phyloP scores from a whole-genome alignment of 306 rosid genomes.

The Cicer cuneatum region DNA sequence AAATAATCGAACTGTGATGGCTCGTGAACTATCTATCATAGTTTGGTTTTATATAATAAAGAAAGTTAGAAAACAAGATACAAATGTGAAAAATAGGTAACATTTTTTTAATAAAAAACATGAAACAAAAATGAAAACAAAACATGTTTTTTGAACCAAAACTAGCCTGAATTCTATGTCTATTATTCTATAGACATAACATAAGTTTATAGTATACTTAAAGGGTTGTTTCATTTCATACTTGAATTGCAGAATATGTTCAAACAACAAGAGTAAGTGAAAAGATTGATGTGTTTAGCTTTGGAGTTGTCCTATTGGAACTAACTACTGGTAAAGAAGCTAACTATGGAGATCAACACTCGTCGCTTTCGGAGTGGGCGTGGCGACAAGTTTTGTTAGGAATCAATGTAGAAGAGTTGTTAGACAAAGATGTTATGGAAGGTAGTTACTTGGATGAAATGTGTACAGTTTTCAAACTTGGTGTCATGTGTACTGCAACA shows the following conservation, averaged over 20 bases:
- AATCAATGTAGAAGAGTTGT: conserved; percentile 40
- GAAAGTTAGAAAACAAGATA: no score
- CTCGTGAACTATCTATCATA: no score
- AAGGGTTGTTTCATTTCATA: conserved; percentile 7
- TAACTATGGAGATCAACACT: conserved; percentile 44
- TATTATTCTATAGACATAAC: background rate
- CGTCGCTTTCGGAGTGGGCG: conserved; percentile 46
- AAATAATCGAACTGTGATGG: no score
- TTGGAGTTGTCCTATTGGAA: conserved; percentile 66
- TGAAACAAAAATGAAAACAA: background rate
- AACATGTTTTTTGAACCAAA: background rate
- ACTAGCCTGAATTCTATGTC: background rate
- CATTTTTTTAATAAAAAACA: no score
- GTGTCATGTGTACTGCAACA: conserved; percentile 48
- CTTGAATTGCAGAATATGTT: conserved; percentile 45
- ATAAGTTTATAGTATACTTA: background rate
- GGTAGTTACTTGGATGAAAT: conserved; percentile 40
- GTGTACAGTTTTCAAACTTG: conserved; percentile 49
- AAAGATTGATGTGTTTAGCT: conserved; percentile 78
- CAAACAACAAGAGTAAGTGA: conserved; percentile 48
- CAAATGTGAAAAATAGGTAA: no score
- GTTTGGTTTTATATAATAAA: no score
- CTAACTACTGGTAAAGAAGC: conserved; percentile 51
- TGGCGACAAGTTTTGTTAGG: conserved; percentile 40
- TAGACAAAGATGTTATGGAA: conserved; percentile 46